Base-by-base conservation (phyloP, 192 early-diverging fungal genomes). In the Gonapodya prolifera region DNA sequence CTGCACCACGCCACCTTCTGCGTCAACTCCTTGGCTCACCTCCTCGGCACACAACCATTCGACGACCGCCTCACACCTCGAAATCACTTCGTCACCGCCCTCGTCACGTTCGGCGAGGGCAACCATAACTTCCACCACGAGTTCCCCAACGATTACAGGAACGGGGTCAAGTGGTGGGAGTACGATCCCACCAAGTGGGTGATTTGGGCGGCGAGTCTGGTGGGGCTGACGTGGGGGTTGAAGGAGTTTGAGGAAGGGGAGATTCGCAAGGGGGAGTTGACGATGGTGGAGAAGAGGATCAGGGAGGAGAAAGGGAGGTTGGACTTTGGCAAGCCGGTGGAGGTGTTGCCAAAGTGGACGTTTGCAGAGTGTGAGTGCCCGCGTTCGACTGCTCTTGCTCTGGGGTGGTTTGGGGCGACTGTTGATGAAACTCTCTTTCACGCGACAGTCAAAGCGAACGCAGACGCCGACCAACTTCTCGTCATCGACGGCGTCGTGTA, bases 1-100 rank as follows among this genome's bases (percentile, higher is more conserved):
- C 86, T 95, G 35, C 94, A 95, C 82, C 94, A 95, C 78, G 91
- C 93, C 61, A 95, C 94, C 31, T 94, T 94, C 85, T 94, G 92
- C 75, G 89, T 94, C 70, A 94, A 94, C 85, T 91, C 89, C 30
- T 83, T 94, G 34, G 93, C 93, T 1, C 93, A 94, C 80, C 92
- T 82, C 69, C 81, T 93, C 13, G 93, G 93, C 35, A 88, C 89
- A 17, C 82, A 80, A 34, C 85, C 90, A 8, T 94, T 90, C 80
- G 94, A 95, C 82, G 93, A 95, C 81, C 86, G 89, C 69, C 85
- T 91, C 77, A 92, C 94, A 0, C 93, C 93, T 8, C 87, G 91
- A 75, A 92, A 93, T 80, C 93, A 94, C 80, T 90, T 91, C 81
- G 80, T 94, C 35, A 92, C 91, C 2, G 92, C 92, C 35, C 80